Evolutionary conservation across 192 early-diverging fungal species (phyloP).

Genomic region (Coemansia furcata): DNA sequence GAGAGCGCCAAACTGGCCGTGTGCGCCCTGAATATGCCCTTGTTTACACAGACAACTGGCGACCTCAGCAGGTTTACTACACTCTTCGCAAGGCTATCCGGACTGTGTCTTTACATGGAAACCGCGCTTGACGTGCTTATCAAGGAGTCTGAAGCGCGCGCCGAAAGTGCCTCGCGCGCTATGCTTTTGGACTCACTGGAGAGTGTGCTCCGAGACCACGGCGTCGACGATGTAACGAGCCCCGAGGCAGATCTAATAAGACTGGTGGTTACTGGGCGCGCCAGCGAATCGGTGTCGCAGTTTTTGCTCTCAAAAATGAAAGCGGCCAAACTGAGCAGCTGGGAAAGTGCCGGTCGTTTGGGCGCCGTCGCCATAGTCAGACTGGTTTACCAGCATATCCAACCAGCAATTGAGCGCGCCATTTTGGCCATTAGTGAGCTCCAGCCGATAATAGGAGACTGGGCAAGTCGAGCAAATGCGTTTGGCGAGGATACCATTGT

Average conservation of each 20-base stretch:
- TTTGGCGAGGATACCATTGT: background rate
- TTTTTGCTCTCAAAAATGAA: conserved; percentile 44
- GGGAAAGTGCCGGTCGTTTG: conserved; percentile 38
- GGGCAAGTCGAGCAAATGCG: background rate
- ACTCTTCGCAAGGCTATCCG: conserved; percentile 29
- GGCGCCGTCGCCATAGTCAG: conserved; percentile 28
- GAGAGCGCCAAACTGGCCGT: background rate
- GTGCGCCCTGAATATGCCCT: conserved; percentile 17
- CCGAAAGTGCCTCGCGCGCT: conserved; percentile 19
- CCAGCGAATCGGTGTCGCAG: conserved; percentile 47
- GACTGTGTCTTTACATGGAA: conserved; percentile 29
- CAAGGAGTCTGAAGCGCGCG: conserved; percentile 21
- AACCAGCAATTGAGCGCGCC: conserved; percentile 32
- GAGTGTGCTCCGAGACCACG: conserved; percentile 38
- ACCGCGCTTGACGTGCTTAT: conserved; percentile 12
- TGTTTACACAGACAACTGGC: conserved; percentile 16
- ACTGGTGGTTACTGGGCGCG: conserved; percentile 31
- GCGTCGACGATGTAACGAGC: conserved; percentile 42
- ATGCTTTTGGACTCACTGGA: conserved; percentile 19
- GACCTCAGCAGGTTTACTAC: conserved; percentile 20
- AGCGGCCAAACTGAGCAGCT: conserved; percentile 20
- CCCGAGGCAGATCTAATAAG: conserved; percentile 34
- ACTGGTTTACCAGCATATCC: conserved; percentile 32
- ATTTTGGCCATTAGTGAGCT: conserved; percentile 22
- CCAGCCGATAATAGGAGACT: conserved; percentile 11